Evolutionary conservation across 306 rosid genomes (phyloP).

Genomic region (Corylus avellana): DNA sequence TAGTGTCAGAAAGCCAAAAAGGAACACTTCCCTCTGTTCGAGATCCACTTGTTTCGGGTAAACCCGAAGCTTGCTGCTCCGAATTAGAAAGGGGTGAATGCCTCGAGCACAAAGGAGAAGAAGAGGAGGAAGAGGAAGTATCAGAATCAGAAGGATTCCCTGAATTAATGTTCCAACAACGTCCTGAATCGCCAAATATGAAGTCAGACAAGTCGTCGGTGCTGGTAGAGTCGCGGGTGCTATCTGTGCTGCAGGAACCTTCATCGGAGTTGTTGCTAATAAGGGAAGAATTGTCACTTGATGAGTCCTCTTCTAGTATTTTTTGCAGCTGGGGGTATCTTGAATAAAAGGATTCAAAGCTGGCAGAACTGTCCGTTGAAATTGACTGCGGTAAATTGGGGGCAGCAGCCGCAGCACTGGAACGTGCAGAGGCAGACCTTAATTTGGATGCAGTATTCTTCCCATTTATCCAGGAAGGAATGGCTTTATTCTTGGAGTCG

Average conservation of each 20-base stretch:
- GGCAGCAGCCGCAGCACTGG: constrained; percentile 37
- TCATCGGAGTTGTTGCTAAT: constrained; percentile 77
- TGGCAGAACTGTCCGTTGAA: constrained; percentile 39
- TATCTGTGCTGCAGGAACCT: constrained; percentile 86
- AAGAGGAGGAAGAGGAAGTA: constrained; percentile 39
- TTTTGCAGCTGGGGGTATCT: constrained; percentile 46
- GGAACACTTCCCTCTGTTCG: constrained; percentile 32
- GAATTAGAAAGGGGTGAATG: constrained; percentile 60
- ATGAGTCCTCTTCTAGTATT: constrained; percentile 74
- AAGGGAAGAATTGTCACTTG: constrained; percentile 88
- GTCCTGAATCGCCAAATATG: constrained; percentile 70
- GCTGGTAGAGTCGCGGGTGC: constrained; percentile 63
- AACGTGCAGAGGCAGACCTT: constrained; percentile 26
- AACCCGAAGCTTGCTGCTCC: constrained; percentile 52
- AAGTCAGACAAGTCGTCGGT: constrained; percentile 80
- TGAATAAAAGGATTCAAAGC: constrained; percentile 47
- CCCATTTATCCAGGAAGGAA: constrained; percentile 42
- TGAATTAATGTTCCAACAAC: constrained; percentile 44
- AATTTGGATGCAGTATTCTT: constrained; percentile 41
- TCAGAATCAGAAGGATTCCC: constrained; percentile 53
- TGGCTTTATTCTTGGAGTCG: constrained; percentile 53
- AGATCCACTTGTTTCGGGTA: constrained; percentile 31
- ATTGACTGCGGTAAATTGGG: constrained; percentile 28
- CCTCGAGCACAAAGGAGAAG: constrained; percentile 53
- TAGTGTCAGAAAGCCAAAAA: constrained; percentile 56